A percentile compares a stretch with the other conserved stretches of the same genome.
Evolutionary conservation across 257 asterid genomes (phyloP).

Genomic region (Datura wrightii): DNA sequence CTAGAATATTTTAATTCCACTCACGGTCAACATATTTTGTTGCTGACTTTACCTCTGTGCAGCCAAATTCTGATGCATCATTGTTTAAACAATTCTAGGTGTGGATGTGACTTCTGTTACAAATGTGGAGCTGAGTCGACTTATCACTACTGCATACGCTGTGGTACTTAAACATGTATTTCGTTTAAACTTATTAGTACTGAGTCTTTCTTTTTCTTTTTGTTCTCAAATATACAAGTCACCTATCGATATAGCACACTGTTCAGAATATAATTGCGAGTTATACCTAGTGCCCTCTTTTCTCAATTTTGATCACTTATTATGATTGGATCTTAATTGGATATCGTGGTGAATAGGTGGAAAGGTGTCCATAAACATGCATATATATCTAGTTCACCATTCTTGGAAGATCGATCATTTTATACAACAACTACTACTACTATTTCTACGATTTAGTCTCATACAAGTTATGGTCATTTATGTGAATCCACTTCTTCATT

Average conservation of each 20-base stretch:
- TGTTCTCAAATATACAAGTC: not conserved
- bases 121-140: constrained; percentile 28
- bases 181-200: not conserved
- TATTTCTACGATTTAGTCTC: no score
- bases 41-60: not conserved
- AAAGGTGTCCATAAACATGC: not conserved
- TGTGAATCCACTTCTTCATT: no score
- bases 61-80: not conserved
- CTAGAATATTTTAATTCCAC: not conserved
- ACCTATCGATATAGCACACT: not conserved
- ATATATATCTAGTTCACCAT: no score
- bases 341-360: not conserved
- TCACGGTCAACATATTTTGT: not conserved
- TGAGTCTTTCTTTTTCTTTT: not conserved
- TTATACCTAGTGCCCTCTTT: not conserved
- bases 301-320: not conserved
- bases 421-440: no score
- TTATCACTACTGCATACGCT: constrained; percentile 27
- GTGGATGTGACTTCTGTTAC: constrained; percentile 31
- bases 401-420: not conserved
- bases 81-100: constrained; percentile 14
- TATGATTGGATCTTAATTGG: not conserved
- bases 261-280: not conserved
- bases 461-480: no score
- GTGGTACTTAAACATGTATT: constrained; percentile 26